Conservation (phyloP, 2,329 filamentous ascomycete species). For the Bipolaris cookei region DNA sequence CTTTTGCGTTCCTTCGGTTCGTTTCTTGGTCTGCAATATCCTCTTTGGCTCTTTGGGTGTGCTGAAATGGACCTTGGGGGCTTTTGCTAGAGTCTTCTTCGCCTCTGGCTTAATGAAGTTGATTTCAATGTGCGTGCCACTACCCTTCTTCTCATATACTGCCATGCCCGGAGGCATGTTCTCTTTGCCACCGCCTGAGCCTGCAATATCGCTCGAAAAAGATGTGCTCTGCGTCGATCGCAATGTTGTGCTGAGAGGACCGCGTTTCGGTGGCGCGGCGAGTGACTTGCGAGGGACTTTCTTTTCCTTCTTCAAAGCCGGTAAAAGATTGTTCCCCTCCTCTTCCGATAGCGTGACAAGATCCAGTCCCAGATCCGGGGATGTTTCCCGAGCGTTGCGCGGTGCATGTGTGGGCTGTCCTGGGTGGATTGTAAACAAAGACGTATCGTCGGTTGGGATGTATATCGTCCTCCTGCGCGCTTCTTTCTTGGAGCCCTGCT, state of each 20-base stretch:
- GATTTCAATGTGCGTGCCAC: constrained; percentile 39
- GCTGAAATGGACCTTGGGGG: constrained; percentile 39
- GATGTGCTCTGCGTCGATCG: constrained; percentile 51
- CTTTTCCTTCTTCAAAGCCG: constrained; percentile 43
- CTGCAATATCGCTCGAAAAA: constrained; percentile 55
- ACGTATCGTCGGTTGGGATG: constrained; percentile 59
- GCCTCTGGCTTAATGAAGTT: constrained; percentile 39
- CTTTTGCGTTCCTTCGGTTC: constrained; percentile 42
- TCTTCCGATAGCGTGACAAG: constrained; percentile 50
- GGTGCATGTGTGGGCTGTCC: constrained; percentile 46
- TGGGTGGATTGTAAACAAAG: constrained; percentile 59
- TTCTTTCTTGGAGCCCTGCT: constrained; percentile 47
- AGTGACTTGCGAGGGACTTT: constrained; percentile 50
- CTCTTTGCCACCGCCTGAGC: constrained; percentile 66
- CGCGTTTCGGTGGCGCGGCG: constrained; percentile 56
- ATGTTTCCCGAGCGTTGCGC: constrained; percentile 39
- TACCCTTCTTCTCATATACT: constrained; percentile 33
- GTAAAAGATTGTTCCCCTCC: constrained; percentile 39
- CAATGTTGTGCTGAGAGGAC: constrained; percentile 56
- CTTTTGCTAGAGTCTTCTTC: constrained; percentile 33
- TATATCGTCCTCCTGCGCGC: constrained; percentile 58
- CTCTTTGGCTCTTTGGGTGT: constrained; percentile 30
- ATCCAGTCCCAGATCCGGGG: constrained; percentile 48
- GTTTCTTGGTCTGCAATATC: constrained; percentile 26
- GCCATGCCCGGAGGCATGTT: constrained; percentile 63